phyloP scores from a whole-genome alignment of 805 yeast genomes.

The Candida mattraensis region DNA sequence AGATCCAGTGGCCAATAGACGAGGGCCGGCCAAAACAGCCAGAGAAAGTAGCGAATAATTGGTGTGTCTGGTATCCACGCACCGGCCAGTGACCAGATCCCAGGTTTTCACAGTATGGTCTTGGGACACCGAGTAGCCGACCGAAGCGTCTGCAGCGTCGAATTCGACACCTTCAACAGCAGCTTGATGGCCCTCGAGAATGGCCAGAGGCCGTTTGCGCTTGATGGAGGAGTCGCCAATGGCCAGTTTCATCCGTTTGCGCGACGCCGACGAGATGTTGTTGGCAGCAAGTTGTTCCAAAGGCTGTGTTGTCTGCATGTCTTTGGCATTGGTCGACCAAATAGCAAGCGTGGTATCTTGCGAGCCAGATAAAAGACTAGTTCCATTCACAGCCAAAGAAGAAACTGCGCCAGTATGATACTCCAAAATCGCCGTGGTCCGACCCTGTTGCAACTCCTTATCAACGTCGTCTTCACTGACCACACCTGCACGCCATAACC shows the following conservation, averaged over 20 bases:
- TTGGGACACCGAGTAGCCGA: slow-evolving; percentile 91
- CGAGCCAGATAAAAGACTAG: slow-evolving; percentile 78
- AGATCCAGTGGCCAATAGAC: slow-evolving; percentile 88
- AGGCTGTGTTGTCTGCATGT: slow-evolving; percentile 63
- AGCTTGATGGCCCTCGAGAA: slow-evolving; percentile 76
- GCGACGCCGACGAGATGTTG: slow-evolving; percentile 72
- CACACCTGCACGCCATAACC: slow-evolving; percentile 78
- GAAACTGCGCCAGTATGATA: slow-evolving; percentile 92
- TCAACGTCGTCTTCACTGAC: slow-evolving; percentile 44
- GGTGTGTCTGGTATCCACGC: slow-evolving; percentile 86
- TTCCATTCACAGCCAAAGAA: slow-evolving; percentile 59
- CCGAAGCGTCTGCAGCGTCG: slow-evolving; percentile 70
- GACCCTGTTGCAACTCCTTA: slow-evolving; percentile 50
- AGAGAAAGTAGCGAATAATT: slow-evolving; percentile 81
- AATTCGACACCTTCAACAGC: slow-evolving; percentile 87
- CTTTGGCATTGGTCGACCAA: slow-evolving; percentile 88
- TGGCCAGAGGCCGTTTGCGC: slow-evolving; percentile 78
- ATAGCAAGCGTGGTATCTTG: slow-evolving; percentile 77
- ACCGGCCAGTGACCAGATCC: slow-evolving; percentile 86
- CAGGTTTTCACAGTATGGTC: slow-evolving; percentile 95
- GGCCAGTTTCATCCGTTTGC: slow-evolving; percentile 83
- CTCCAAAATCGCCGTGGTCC: slow-evolving; percentile 79
- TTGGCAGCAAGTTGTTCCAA: slow-evolving; percentile 40
- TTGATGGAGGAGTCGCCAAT: slow-evolving; percentile 71
- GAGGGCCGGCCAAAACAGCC: slow-evolving; percentile 61